These are phyloP conservation scores for Apiospora koreana DNA, from an alignment of 2,329 filamentous ascomycete species.

Conservation along the genomic window DNA sequence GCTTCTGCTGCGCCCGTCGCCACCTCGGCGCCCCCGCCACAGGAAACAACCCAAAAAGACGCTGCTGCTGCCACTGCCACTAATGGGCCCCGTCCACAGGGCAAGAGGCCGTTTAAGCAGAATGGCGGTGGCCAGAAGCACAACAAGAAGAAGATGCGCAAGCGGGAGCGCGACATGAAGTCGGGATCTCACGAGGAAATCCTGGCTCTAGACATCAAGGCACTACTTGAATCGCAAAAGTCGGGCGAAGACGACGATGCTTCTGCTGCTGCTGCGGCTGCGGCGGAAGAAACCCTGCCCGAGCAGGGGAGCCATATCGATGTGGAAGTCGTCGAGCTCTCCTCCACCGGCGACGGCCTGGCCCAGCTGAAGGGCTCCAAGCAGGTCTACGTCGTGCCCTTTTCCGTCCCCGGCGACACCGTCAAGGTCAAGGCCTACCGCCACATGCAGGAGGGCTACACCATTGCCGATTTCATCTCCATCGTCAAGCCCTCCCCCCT, in stretches of 20 bases:
- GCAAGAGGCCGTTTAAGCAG: not conserved
- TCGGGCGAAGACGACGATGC: constrained; percentile 28
- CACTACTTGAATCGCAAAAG: constrained; percentile 47
- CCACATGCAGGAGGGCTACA: constrained; percentile 69
- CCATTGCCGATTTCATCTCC: constrained; percentile 79
- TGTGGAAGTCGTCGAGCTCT: constrained; percentile 78
- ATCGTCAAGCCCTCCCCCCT: constrained; percentile 72
- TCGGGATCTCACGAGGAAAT: constrained; percentile 69
- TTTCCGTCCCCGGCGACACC: constrained; percentile 81
- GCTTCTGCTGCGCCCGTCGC: not conserved
- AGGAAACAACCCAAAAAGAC: not conserved
- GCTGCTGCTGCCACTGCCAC: not conserved
- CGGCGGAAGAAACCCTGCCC: constrained; percentile 48
- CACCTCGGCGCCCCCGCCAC: not conserved
- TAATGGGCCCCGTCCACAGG: not conserved
- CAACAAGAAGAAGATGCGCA: constrained; percentile 45
- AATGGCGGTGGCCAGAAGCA: not conserved
- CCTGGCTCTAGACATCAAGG: constrained; percentile 62
- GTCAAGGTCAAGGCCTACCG: constrained; percentile 78
- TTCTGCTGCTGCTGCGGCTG: constrained; percentile 21
- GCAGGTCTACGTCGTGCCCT: constrained; percentile 83
- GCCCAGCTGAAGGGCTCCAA: constrained; percentile 68
- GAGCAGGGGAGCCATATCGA: constrained; percentile 75
- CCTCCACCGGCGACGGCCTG: constrained; percentile 90
- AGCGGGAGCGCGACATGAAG: constrained; percentile 60